Conservation (phyloP, 1,284 basidiomycete species). For the Leucoagaricus sp. region DNA sequence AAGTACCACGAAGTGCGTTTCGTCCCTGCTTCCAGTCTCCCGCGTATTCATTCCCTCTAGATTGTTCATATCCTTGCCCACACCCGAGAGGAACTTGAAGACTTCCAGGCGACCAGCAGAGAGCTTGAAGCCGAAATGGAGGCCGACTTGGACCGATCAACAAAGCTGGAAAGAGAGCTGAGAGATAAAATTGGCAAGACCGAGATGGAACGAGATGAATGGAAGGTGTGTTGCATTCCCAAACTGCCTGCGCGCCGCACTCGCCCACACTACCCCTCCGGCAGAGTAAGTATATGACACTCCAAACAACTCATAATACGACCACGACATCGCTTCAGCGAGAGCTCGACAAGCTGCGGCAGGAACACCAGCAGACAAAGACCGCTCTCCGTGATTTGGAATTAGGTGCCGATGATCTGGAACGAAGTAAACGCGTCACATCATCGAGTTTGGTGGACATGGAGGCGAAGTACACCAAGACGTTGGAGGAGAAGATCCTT, state of each 20-base stretch:
- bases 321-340: constrained; percentile 85
- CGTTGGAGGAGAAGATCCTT: constrained; percentile 95
- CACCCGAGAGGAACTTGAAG: constrained; percentile 85
- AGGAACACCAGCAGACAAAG: constrained; percentile 79
- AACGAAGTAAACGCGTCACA: constrained; percentile 89
- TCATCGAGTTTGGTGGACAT: constrained; percentile 90
- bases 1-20: constrained; percentile 73
- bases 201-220: constrained; percentile 84
- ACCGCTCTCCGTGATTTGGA: constrained; percentile 87
- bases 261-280: constrained; percentile 15
- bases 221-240: constrained; percentile 69
- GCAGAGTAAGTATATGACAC: constrained; percentile 84
- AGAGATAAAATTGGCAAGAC: constrained; percentile 73
- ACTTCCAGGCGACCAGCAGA: constrained; percentile 89
- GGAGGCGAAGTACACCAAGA: constrained; percentile 88
- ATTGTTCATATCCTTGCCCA: constrained; percentile 84
- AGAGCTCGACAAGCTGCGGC: constrained; percentile 83
- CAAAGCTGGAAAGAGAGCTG: constrained; percentile 84
- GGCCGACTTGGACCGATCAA: constrained; percentile 84
- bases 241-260: constrained; percentile 10
- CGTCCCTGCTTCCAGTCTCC: constrained; percentile 10
- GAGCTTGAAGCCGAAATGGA: constrained; percentile 94
- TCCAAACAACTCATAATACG: constrained; percentile 89
- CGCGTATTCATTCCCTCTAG: constrained; percentile 25
- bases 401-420: constrained; percentile 95